Base-by-base conservation (phyloP, 352 stramenopile species). In the Pythium sukuiense region DNA sequence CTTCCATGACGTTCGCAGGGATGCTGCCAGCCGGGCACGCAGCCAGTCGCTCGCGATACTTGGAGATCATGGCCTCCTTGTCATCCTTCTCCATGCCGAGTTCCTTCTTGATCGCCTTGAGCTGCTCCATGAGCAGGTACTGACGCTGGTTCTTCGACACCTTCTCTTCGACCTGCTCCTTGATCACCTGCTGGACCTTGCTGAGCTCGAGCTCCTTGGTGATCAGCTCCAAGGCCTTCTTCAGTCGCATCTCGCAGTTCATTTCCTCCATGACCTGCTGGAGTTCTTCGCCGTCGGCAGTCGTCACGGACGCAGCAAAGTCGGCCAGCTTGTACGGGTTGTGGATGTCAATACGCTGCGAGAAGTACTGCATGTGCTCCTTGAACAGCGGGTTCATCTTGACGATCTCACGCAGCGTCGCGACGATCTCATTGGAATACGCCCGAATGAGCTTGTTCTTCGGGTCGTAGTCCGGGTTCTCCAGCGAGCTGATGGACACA, bases 71-170 rank as follows among this genome's bases (percentile, higher is more conserved):
- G 3, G 91, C 93, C 43, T 99, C 96, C 67, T 99, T 99, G 70
- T 99, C 97, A 66, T 99, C 97, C 61, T 98, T 98, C 70, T 99
- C 97, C 82, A 99, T 97, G 14, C 97, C 97, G 1, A 99, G 87
- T 77, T 99, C 96, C 65, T 99, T 99, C 81, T 99, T 99, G 67
- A 99, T 99, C 0, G 86, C 96, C 76, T 99, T 99, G 14, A 99
- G 79, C 76, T 99, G 97, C 72, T 99, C 97, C 73, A 92, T 98
- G 14, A 99, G 79, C 68, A 99, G 85, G 76, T 99, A 99, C 55
- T 98, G 97, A 29, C 97, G 85, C 71, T 99, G 97, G 63, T 98
- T 94, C 73, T 99, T 97, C n/a, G 83, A 98, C 68, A 99, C 81
- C 46, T 93, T 95, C 59, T 91, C 85, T 66, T 93, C 83, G 30